A percentile compares a stretch with the other conserved stretches of the same genome.
phyloP scores from a whole-genome alignment of 768 basidiomycete genomes.

The Leccinum olivaceopallidum region DNA sequence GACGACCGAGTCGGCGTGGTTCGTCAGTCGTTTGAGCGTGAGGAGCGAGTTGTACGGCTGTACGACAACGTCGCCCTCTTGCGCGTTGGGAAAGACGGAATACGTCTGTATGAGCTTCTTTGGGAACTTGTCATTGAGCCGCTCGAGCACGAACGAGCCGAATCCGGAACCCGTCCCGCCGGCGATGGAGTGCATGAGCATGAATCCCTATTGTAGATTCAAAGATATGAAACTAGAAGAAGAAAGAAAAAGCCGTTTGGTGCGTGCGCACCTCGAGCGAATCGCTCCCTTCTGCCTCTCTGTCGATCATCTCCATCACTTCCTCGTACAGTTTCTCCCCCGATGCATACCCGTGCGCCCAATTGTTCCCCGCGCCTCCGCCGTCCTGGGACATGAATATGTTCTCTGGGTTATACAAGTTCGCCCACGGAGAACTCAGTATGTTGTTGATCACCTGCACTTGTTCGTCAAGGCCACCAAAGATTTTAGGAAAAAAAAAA shows the following conservation, averaged over 20 bases:
- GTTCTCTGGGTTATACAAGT: slow-evolving; percentile 95
- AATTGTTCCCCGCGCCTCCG: slow-evolving; percentile 99
- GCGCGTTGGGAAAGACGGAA: slow-evolving; percentile 94
- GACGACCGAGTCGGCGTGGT: slow-evolving; percentile 96
- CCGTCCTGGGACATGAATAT: slow-evolving; percentile 96
- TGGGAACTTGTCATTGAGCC: slow-evolving; percentile 95
- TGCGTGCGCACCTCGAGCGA: slow-evolving; percentile 75
- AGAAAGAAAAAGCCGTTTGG: not conserved
- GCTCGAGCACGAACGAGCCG: slow-evolving; percentile 96
- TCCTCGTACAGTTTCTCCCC: slow-evolving; percentile 95
- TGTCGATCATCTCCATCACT: slow-evolving; percentile 98
- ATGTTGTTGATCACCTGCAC: slow-evolving; percentile 94
- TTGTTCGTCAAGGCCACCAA: not conserved
- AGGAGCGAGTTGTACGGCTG: slow-evolving; percentile 97
- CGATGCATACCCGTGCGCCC: slow-evolving; percentile 92
- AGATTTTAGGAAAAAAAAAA: not conserved
- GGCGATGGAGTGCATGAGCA: slow-evolving; percentile 98
- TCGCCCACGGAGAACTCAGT: slow-evolving; percentile 79
- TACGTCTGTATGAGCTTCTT: slow-evolving; percentile 99
- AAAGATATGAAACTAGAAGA: not conserved
- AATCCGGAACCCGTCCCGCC: slow-evolving; percentile 98
- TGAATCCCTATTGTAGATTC: slow-evolving; percentile 74
- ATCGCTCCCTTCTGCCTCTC: slow-evolving; percentile 97
- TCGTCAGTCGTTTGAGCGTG: slow-evolving; percentile 89
- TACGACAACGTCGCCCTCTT: slow-evolving; percentile 95